A percentile compares a stretch with the other conserved stretches of the same genome.
These are phyloP conservation scores for Diaporthe citrichinensis DNA, from an alignment of 2,329 filamentous ascomycete species.

Conservation along the genomic window DNA sequence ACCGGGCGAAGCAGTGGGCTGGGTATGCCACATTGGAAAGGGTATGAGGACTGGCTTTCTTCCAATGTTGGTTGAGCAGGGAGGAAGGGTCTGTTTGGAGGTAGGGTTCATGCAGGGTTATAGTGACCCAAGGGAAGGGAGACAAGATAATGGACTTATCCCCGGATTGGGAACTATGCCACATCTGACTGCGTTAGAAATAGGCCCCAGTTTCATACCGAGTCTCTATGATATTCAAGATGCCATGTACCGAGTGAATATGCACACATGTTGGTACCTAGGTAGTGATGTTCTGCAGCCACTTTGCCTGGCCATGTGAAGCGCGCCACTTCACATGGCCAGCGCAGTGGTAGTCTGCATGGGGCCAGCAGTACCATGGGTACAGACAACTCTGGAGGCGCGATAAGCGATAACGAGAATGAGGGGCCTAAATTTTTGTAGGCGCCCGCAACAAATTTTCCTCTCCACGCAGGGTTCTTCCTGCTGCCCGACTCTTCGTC, in stretches of 20 bases:
- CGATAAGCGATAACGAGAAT: slow-evolving; percentile 18
- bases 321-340: background rate
- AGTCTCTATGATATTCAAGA: background rate
- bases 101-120: background rate
- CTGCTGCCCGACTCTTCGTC: slow-evolving; percentile 36
- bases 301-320: no score
- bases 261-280: background rate
- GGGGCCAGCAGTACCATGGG: background rate
- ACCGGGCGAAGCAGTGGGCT: slow-evolving; percentile 28
- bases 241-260: background rate
- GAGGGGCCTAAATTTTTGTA: slow-evolving; percentile 31
- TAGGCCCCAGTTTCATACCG: background rate
- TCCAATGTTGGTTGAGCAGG: background rate
- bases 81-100: background rate
- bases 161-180: background rate
- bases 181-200: background rate
- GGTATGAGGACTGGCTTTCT: background rate
- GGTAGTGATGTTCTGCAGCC: background rate
- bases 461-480: slow-evolving; percentile 21
- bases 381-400: background rate
- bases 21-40: background rate
- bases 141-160: background rate
- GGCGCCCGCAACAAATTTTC: slow-evolving; percentile 20
- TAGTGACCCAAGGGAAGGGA: background rate
- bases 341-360: no score